Base-by-base conservation (phyloP, 495 filamentous ascomycete genomes). In the Halenospora varia region DNA sequence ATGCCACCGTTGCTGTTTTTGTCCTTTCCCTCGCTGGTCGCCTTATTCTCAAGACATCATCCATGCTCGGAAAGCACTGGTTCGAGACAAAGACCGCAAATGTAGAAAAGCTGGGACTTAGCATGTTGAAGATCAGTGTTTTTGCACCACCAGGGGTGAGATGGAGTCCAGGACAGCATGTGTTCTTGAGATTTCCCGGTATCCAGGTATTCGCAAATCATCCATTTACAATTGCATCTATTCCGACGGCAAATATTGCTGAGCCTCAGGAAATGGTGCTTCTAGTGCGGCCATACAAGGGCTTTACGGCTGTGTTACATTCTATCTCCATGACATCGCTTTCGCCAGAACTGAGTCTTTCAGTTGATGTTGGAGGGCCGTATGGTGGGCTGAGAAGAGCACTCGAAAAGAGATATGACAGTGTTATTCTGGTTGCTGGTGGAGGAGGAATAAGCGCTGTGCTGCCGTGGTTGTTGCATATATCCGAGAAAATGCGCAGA, bases 361-460 rank as follows among this genome's bases (percentile, higher is more conserved):
- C 8, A 52, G 49, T 52, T 10, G 10, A 10, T 9, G 2, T 92
- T 2, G 88, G 91, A 60, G 88, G 88, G 0, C 88, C 88, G 0
- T 92, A 92, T 55, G 88, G 88, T 11, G 88, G 88, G 75, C 76
- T 82, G 22, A 75, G 85, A 19, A 77, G 83, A 3, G 19, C 2
- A 25, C 75, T 92, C 52, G 84, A 88, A 40, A 79, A 55, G 0
- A n/a, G 86, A 8, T 92, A 90, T 62, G 87, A 92, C 48, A 82
- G 84, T 40, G 82, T 89, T 4, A 74, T 90, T 22, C 80, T 92
- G 62, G 82, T 92, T 58, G 87, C 88, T 1, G 88, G 88, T 20
- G 88, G 88, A 2, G 88, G 84, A 60, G 88, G 88, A 10, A 88
- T 92, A 63, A 89, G 88, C 0, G 86, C 88, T 0, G 82, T 89